Evolutionary conservation across 1,284 basidiomycete species (phyloP).

Genomic region (Hymenochaete sp.): DNA sequence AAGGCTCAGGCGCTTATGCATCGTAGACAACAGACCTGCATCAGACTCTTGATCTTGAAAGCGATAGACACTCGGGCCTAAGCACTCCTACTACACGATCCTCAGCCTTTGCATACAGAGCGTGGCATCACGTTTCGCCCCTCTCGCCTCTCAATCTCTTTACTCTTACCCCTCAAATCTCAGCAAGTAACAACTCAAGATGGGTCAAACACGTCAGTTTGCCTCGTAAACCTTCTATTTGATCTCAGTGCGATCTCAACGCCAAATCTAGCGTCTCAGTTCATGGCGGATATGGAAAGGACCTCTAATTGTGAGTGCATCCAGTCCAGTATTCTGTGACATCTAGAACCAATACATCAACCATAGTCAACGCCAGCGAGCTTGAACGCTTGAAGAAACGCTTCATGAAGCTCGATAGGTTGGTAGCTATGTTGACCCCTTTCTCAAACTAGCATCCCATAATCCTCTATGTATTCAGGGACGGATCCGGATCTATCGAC

Average conservation of each 20-base stretch:
- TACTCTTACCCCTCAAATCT: too few relatives aligned
- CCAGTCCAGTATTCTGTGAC: neutral
- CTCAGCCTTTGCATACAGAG: too few relatives aligned
- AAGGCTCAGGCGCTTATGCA: too few relatives aligned
- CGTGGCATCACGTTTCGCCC: too few relatives aligned
- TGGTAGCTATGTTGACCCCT: conserved; percentile 17
- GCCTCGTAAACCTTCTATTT: neutral
- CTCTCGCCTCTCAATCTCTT: too few relatives aligned
- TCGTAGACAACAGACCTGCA: too few relatives aligned
- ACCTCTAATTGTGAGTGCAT: conserved; percentile 76
- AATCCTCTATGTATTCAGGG: conserved; percentile 36
- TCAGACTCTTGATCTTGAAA: too few relatives aligned
- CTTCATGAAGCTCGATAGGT: conserved; percentile 98
- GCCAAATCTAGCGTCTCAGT: conserved; percentile 59
- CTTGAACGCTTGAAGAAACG: conserved; percentile 94
- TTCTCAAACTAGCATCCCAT: neutral
- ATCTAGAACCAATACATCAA: conserved; percentile 17
- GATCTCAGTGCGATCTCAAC: neutral
- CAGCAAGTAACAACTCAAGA: conserved; percentile 26
- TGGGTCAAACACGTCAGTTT: conserved; percentile 73
- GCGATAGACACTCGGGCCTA: too few relatives aligned
- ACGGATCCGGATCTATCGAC: conserved; percentile 96
- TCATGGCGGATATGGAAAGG: conserved; percentile 91
- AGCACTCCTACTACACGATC: too few relatives aligned
- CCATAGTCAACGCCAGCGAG: conserved; percentile 81